Base-by-base conservation (phyloP, 2,329 filamentous ascomycete genomes). In the Stachybotrys chlorohalonatus region DNA sequence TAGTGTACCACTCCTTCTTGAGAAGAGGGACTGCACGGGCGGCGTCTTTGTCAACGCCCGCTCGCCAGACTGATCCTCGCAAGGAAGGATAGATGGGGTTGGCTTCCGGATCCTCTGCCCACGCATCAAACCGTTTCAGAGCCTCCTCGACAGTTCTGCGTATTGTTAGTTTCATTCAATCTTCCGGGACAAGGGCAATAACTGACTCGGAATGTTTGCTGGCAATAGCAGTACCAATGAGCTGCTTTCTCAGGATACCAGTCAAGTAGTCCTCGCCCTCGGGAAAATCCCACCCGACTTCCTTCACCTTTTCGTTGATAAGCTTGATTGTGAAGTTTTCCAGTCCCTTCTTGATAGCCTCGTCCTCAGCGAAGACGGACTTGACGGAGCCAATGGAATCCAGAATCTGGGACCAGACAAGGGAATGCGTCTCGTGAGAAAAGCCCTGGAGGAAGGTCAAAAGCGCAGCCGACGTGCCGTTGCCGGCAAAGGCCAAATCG, bases 371-470 rank as follows among this genome's bases (percentile, higher is more conserved):
- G 66, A 97, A 97, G 53, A 95, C 83, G n/a, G 87, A 87, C 68
- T 90, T 90, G 57, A 96, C 81, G 53, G 85, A 85, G 54, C 76
- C 81, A 31, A 97, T 74, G 5, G 89, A 89, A 59, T 86, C 84
- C 7, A 95, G 77, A 36, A 96, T 85, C 68, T 95, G 90, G 55
- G 84, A 85, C 88, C 94, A 95, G 6, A 97, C 93, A 51, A 96
- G 80, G 64, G 91, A 92, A 69, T 93, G 90, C 1, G 80, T 80
- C 73, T 99, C 94, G 52, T 81, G 76, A 57, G 84, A 79, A 70
- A 97, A 92, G n/a, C 88, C 87, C 68, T 95, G 83, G 11, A 96
- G 74, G 63, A 99, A 88, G 11, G 88, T 85, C 32, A 99, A 76
- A 11, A 99, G 78, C 8, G 89, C 88, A 30, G 90, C 78, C 0